Conservation (phyloP, 1,139 yeast genomes). For the Candida glucosophila region DNA sequence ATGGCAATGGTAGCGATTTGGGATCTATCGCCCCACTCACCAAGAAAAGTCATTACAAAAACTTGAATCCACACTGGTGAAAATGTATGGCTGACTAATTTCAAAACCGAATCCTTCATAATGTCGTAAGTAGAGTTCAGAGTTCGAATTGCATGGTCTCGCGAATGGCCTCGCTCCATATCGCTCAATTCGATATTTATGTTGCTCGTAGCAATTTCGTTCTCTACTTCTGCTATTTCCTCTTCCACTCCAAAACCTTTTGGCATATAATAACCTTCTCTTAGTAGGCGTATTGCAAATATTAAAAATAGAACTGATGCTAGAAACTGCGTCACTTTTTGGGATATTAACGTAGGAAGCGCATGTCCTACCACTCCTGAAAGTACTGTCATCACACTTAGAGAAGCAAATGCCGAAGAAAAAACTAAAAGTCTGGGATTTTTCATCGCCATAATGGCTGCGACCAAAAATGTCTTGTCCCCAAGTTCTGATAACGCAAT, state of each 20-base stretch:
- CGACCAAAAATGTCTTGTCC: slow-evolving; percentile 92
- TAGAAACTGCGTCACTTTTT: slow-evolving; percentile 66
- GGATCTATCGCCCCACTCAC: slow-evolving; percentile 99
- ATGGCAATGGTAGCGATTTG: slow-evolving; percentile 97
- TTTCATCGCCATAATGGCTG: slow-evolving; percentile 98
- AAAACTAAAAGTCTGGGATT: slow-evolving; percentile 77
- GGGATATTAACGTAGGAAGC: slow-evolving; percentile 75
- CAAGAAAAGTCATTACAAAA: slow-evolving; percentile 90
- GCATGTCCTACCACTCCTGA: slow-evolving; percentile 92
- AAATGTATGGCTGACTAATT: slow-evolving; percentile 54
- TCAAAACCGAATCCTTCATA: slow-evolving; percentile 27
- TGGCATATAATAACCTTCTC: slow-evolving; percentile 80
- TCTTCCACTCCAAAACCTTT: slow-evolving; percentile 82
- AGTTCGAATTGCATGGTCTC: slow-evolving; percentile 5
- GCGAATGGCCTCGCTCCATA: slow-evolving; percentile 46
- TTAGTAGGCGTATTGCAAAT: slow-evolving; percentile 69
- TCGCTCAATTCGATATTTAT: slow-evolving; percentile 42
- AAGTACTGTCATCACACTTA: slow-evolving; percentile 82
- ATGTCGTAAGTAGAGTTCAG: slow-evolving; percentile 4
- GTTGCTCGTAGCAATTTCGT: slow-evolving; percentile 68
- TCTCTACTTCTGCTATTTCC: slow-evolving; percentile 94
- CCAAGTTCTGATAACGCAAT: slow-evolving; percentile 91
- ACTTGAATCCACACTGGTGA: slow-evolving; percentile 94
- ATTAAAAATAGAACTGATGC: slow-evolving; percentile 78
- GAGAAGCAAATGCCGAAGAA: slow-evolving; percentile 78